phyloP scores from a whole-genome alignment of 768 basidiomycete genomes.

The Tylopilus vinaceipallidus region DNA sequence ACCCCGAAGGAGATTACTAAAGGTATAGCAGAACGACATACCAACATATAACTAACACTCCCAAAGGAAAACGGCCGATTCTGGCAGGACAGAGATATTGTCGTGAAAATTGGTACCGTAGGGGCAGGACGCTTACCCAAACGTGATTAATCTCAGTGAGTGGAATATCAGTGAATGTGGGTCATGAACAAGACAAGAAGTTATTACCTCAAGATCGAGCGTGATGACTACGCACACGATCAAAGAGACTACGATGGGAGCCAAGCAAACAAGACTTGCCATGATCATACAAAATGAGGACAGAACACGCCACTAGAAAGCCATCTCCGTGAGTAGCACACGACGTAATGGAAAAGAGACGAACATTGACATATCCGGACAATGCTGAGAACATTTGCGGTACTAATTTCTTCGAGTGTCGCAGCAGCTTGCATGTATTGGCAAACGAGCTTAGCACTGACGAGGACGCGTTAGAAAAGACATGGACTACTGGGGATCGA shows the following conservation, averaged over 20 bases:
- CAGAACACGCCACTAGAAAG: slow-evolving; percentile 4
- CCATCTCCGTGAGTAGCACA: neutral
- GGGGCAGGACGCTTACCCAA: slow-evolving; percentile 14
- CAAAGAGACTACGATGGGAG: neutral
- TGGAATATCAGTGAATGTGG: neutral
- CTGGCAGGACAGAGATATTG: no score
- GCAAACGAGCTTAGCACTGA: no score
- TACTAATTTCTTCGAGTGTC: no score
- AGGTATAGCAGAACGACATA: slow-evolving; percentile 3
- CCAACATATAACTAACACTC: neutral
- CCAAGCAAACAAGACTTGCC: neutral
- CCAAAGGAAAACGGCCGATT: no score
- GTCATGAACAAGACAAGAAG: neutral
- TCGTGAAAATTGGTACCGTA: no score
- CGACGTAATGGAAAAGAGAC: neutral
- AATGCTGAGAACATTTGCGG: slow-evolving; percentile 1
- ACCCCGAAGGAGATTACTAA: no score
- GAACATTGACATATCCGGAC: slow-evolving; percentile 11
- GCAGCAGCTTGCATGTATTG: no score
- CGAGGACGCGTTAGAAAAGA: no score
- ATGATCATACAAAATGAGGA: slow-evolving; percentile 18
- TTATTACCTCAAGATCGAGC: slow-evolving; percentile 12
- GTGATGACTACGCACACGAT: slow-evolving; percentile 9
- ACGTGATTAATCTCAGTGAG: slow-evolving; percentile 14
- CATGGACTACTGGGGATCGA: no score